Base-by-base conservation (phyloP, 1,284 basidiomycete genomes). In the Rhodotorula sp. region DNA sequence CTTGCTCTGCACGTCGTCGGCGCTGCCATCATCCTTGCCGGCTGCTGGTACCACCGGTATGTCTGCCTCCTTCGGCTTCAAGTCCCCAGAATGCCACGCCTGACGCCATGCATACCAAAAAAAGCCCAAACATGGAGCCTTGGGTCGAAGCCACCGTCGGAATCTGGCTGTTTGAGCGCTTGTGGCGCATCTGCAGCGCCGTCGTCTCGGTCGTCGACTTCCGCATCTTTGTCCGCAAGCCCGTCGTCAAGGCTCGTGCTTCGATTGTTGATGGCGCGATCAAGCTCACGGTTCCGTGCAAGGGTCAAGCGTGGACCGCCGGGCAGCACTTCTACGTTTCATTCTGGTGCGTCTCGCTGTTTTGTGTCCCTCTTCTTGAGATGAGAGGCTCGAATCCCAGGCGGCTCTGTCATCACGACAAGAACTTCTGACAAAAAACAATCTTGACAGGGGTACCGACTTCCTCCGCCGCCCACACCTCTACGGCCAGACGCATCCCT, bases 311-410 rank as follows among this genome's bases (percentile, higher is more conserved):
- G 2, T 76, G 74, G 74, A 13, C 25, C 2, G 55, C 72, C 0
- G 71, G 71, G 0, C 68, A 68, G 56, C 72, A 74, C 55, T 61
- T 49, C 52, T 76, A 76, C 65, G 17, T 76, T 41, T 74, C 72
- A 3, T 74, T 76, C 66, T 76, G 74, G 61, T 71, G 25, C 56
- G 64, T 25, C 23, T 27, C 25, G 1, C 34, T 34, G 34, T 25
- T 7, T 27, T 14, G 5, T 21, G 23, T 27, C 4, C 0, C 56
- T 27, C 46, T 23, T 19, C n/a, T n/a, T n/a, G n/a, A n/a, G n/a
- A n/a, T n/a, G n/a, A n/a, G n/a, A n/a, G n/a, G n/a, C n/a, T n/a
- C n/a, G n/a, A n/a, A n/a, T n/a, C n/a, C n/a, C n/a, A n/a, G n/a
- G n/a, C n/a, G n/a, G n/a, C n/a, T 16, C 10, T 46, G n/a, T 10